Percentiles rank a stretch among this genome's conserved stretches.
These are phyloP conservation scores for Peniophora sp. DNA, from an alignment of 1,284 basidiomycete genomes.

Conservation along the genomic window DNA sequence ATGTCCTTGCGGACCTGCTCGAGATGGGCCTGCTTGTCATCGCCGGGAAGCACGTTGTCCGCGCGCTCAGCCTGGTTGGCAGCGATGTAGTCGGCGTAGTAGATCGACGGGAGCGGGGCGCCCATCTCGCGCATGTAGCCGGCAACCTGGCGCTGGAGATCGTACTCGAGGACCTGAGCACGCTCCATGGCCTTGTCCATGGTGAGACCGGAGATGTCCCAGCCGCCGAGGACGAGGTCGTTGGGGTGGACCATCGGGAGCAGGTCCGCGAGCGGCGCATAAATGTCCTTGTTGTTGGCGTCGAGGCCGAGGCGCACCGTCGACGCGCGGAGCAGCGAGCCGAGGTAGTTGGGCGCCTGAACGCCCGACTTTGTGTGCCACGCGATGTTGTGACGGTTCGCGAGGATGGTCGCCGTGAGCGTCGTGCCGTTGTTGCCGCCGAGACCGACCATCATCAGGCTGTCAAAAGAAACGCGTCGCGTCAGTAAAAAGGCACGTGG, in stretches of 20 bases:
- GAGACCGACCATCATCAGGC: constrained; percentile 94
- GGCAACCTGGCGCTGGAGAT: constrained; percentile 92
- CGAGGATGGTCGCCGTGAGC: constrained; percentile 89
- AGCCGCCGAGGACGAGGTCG: constrained; percentile 95
- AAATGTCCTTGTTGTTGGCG: constrained; percentile 82
- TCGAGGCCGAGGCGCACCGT: constrained; percentile 91
- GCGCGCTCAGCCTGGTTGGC: constrained; percentile 97
- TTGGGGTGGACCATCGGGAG: constrained; percentile 99
- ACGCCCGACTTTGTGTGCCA: constrained; percentile 94
- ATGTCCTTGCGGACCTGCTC: constrained; percentile 92
- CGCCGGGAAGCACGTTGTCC: constrained; percentile 84
- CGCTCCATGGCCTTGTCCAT: constrained; percentile 94
- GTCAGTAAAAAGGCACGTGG: constrained; percentile 8
- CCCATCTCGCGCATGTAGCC: constrained; percentile 80
- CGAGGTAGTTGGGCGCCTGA: constrained; percentile 96
- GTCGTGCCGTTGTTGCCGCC: constrained; percentile 99
- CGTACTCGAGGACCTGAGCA: constrained; percentile 92
- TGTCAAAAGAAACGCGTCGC: constrained; percentile 23
- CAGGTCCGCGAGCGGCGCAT: constrained; percentile 90
- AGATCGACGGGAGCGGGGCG: constrained; percentile 89
- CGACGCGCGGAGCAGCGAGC: constrained; percentile 88
- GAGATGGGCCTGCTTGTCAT: constrained; percentile 86
- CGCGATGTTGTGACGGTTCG: constrained; percentile 90
- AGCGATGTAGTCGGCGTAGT: constrained; percentile 94
- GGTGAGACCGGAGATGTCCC: constrained; percentile 87